A percentile compares a stretch with the other conserved stretches of the same genome.
Evolutionary conservation across 176 grass and related monocot genomes (phyloP).

Genomic region (Carex parvula): DNA sequence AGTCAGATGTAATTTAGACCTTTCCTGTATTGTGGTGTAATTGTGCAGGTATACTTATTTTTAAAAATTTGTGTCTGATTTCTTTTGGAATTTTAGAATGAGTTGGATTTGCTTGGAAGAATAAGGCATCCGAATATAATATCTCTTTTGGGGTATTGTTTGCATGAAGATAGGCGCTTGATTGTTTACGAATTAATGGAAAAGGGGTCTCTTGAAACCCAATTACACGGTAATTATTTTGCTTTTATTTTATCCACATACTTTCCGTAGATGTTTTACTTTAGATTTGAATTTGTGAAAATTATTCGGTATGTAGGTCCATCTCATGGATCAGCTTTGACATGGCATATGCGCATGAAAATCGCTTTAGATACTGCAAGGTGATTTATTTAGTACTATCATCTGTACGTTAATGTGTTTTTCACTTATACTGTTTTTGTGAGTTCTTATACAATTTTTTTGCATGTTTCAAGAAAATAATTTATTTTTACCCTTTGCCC

Average conservation of each 20-base stretch:
- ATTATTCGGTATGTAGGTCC: constrained; percentile 51
- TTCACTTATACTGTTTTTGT: constrained; percentile 7
- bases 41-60: background rate
- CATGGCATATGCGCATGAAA: constrained; percentile 93
- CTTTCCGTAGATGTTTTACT: constrained; percentile 32
- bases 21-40: background rate
- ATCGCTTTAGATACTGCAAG: constrained; percentile 88
- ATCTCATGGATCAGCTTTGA: constrained; percentile 83
- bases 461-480: background rate
- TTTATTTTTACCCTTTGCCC: background rate
- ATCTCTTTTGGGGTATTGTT: constrained; percentile 84
- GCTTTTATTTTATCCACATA: constrained; percentile 21
- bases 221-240: constrained; percentile 68
- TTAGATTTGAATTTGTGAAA: constrained; percentile 30
- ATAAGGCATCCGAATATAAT: constrained; percentile 96
- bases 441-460: background rate
- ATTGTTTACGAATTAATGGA: constrained; percentile 97
- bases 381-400: constrained; percentile 45
- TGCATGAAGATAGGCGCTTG: constrained; percentile 55
- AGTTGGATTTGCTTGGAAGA: constrained; percentile 83
- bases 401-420: background rate
- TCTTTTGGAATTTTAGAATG: constrained; percentile 62
- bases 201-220: constrained; percentile 86
- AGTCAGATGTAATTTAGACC: background rate
- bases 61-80: constrained; percentile 8